phyloP scores from a whole-genome alignment of 2,329 filamentous ascomycete species.

The Didymella pinodella region DNA sequence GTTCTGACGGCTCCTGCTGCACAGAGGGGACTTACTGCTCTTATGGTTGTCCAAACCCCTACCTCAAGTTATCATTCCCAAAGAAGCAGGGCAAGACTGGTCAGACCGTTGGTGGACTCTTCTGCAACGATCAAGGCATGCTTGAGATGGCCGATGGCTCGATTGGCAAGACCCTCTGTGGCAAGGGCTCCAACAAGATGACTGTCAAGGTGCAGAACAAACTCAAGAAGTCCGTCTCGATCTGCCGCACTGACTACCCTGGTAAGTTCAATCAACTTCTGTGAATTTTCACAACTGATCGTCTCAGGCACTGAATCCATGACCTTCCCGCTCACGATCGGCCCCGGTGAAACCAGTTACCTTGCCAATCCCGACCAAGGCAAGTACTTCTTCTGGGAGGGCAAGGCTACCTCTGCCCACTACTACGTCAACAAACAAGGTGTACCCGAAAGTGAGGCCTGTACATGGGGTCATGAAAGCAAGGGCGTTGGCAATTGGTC shows the following conservation, averaged over 20 bases:
- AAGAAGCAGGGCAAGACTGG: conserved; percentile 75
- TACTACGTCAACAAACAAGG: conserved; percentile 95
- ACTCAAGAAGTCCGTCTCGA: conserved; percentile 69
- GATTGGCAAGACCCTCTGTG: conserved; percentile 75
- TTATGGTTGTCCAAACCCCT: conserved; percentile 89
- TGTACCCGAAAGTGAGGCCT: conserved; percentile 70
- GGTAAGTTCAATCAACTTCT: conserved; percentile 59
- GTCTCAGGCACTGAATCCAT: conserved; percentile 75
- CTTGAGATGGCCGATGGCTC: conserved; percentile 69
- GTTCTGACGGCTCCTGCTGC: conserved; percentile 66
- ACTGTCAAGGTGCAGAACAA: conserved; percentile 77
- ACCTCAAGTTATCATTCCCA: conserved; percentile 93
- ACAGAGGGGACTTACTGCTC: conserved; percentile 76
- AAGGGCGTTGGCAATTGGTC: conserved; percentile 79
- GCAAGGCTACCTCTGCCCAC: conserved; percentile 81
- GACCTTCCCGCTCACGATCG: conserved; percentile 76
- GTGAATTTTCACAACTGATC: conserved; percentile 15
- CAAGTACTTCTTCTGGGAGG: conserved; percentile 80
- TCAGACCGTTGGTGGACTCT: conserved; percentile 87
- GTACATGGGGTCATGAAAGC: conserved; percentile 74
- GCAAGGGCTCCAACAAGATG: conserved; percentile 70
- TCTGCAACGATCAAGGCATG: conserved; percentile 79
- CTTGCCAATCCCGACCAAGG: conserved; percentile 78
- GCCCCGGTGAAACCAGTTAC: conserved; percentile 65
- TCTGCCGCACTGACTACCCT: conserved; percentile 97